Conservation (phyloP, 1,139 yeast genomes). For the Groenewaldozyma auringiensis region DNA sequence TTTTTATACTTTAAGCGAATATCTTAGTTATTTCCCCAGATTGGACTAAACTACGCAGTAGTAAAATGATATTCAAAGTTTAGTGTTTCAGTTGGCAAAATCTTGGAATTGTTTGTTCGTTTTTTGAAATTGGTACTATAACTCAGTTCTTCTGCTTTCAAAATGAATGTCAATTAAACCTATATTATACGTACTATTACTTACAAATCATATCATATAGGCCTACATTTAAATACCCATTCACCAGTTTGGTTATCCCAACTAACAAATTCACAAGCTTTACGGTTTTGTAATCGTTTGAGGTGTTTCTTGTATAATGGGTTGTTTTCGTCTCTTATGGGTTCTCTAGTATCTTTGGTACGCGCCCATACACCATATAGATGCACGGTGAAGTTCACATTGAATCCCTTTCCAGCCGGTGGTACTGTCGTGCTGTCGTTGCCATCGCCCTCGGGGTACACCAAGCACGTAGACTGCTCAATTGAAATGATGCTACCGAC, state of each 20-base stretch:
- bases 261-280: slow-evolving; percentile 56
- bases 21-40: too few species aligned
- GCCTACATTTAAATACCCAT: slow-evolving; percentile 64
- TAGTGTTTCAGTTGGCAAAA: too few species aligned
- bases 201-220: too few species aligned
- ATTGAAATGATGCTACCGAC: slow-evolving; percentile 61
- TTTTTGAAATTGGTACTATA: too few species aligned
- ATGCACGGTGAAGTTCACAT: slow-evolving; percentile 65
- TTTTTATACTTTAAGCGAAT: too few species aligned
- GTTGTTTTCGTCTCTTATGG: slow-evolving; percentile 72
- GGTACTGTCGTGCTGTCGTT: slow-evolving; percentile 37
- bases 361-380: slow-evolving; percentile 74
- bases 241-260: slow-evolving; percentile 77
- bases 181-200: too few species aligned
- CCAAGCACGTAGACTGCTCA: slow-evolving; percentile 51
- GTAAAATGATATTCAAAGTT: too few species aligned
- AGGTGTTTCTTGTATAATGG: slow-evolving; percentile 65
- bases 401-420: slow-evolving; percentile 72
- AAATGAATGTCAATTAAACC: too few species aligned
- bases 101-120: too few species aligned
- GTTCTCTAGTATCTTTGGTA: slow-evolving; percentile 62
- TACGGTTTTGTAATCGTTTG: slow-evolving; percentile 52
- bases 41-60: too few species aligned
- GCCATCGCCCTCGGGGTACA: slow-evolving; percentile 56
- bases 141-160: too few species aligned